phyloP scores from a whole-genome alignment of 352 stramenopile species.

The Lagenidium sp. region DNA sequence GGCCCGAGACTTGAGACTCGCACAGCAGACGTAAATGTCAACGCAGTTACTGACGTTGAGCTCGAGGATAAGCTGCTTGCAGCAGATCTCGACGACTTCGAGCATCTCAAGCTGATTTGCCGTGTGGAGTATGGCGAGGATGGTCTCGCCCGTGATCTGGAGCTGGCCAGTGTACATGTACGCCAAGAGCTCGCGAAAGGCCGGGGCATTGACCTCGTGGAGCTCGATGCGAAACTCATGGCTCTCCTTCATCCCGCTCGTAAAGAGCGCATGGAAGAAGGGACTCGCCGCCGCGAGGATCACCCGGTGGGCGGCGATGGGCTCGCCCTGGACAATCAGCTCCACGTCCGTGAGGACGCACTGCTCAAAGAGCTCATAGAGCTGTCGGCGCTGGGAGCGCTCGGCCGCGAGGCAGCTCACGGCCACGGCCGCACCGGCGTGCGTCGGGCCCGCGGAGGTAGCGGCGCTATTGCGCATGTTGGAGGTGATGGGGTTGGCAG shows the following conservation, averaged over 20 bases:
- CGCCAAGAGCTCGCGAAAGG: constrained; percentile 38
- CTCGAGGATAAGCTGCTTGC: constrained; percentile 62
- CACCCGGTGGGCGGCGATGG: constrained; percentile 48
- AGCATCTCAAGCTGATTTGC: constrained; percentile 64
- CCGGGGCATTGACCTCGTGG: constrained; percentile 28
- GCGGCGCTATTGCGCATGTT: constrained; percentile 20
- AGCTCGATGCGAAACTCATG: constrained; percentile 31
- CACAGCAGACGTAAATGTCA: constrained; percentile 64
- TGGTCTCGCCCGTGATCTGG: constrained; percentile 36
- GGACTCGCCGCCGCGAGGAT: constrained; percentile 49
- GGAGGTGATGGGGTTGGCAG: neutral
- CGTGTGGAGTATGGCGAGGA: constrained; percentile 49
- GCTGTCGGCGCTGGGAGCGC: constrained; percentile 23
- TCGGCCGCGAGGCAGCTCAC: neutral
- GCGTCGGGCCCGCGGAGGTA: neutral
- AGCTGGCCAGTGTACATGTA: constrained; percentile 73
- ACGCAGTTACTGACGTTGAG: constrained; percentile 57
- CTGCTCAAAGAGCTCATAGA: constrained; percentile 36
- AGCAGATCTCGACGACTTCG: constrained; percentile 64
- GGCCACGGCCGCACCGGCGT: neutral
- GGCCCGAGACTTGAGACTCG: constrained; percentile 35
- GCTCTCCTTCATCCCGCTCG: constrained; percentile 61
- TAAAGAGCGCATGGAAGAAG: constrained; percentile 74
- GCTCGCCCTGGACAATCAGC: constrained; percentile 37
- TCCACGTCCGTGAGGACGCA: constrained; percentile 53